Conservation (phyloP, 768 basidiomycete genomes). For the Termitomyces sp. region DNA sequence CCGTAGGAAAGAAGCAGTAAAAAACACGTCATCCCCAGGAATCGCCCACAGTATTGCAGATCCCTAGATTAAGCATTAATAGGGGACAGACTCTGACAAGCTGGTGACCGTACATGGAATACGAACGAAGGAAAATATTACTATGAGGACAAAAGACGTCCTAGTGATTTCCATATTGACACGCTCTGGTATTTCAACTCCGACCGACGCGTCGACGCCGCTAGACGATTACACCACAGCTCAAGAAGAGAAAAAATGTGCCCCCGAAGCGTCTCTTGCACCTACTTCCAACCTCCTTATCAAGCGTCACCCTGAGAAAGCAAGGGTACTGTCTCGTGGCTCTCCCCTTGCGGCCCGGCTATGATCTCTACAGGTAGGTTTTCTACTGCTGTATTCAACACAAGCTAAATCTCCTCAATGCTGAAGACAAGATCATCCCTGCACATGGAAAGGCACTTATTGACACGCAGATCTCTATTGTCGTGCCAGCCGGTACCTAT, state of each 20-base stretch:
- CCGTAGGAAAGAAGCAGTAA: no score
- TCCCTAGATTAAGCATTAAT: no score
- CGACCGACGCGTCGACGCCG: constrained; percentile 31
- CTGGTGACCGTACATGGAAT: no score
- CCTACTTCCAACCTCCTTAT: constrained; percentile 61
- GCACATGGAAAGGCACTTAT: constrained; percentile 90
- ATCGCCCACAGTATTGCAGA: no score
- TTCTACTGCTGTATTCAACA: not conserved
- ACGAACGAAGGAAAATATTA: no score
- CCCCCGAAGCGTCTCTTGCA: constrained; percentile 26
- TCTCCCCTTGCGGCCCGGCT: constrained; percentile 84
- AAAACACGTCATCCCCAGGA: no score
- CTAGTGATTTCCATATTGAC: constrained; percentile 21
- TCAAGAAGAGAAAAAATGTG: constrained; percentile 66
- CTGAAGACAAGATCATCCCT: constrained; percentile 83
- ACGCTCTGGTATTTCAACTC: constrained; percentile 27
- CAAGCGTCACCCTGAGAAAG: constrained; percentile 81
- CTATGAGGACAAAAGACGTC: no score
- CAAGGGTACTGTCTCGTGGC: constrained; percentile 82
- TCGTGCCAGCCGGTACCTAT: constrained; percentile 91
- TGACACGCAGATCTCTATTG: constrained; percentile 90
- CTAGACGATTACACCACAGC: constrained; percentile 27
- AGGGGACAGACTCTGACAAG: no score
- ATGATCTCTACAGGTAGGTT: constrained; percentile 88
- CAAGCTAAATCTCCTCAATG: constrained; percentile 42